Conservation (phyloP, 257 asterid genomes). For the Solanum megistacrolobum region DNA sequence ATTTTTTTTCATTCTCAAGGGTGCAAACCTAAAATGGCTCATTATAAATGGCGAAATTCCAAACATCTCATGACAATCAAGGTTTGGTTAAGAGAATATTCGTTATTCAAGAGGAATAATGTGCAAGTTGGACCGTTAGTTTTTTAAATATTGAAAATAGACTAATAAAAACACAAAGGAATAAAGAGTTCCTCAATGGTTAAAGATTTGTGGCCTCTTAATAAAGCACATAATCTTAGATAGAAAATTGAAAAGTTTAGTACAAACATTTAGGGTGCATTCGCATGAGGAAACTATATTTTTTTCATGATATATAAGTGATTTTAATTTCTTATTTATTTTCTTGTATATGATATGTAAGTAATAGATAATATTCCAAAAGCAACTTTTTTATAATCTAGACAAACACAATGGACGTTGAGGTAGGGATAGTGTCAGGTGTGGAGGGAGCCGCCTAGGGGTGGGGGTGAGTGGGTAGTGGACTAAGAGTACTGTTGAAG, state of each 20-base stretch:
- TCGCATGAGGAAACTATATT: neutral
- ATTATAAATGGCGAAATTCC: neutral
- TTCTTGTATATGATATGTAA: too few species aligned
- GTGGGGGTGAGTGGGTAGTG: neutral
- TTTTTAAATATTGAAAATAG: too few species aligned
- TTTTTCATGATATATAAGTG: neutral
- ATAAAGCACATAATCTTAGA: neutral
- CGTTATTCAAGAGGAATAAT: too few species aligned
- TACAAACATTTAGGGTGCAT: neutral
- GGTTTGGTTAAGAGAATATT: too few species aligned
- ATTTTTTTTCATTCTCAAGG: neutral
- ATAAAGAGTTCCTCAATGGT: neutral
- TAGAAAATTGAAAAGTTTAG: neutral
- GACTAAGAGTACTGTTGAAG: neutral
- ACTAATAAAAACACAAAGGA: neutral
- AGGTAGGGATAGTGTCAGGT: neutral
- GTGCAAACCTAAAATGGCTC: neutral
- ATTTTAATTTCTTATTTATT: too few species aligned
- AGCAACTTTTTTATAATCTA: too few species aligned
- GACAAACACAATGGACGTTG: neutral
- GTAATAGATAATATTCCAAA: accelerated
- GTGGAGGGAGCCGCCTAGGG: neutral
- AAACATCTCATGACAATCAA: neutral
- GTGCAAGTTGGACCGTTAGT: neutral
- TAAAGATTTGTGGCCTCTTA: neutral